Evolutionary conservation across 805 yeast species (phyloP), one percentile per base, ranked within the genome.

Genomic region (Ascoidea rubescens): DNA sequence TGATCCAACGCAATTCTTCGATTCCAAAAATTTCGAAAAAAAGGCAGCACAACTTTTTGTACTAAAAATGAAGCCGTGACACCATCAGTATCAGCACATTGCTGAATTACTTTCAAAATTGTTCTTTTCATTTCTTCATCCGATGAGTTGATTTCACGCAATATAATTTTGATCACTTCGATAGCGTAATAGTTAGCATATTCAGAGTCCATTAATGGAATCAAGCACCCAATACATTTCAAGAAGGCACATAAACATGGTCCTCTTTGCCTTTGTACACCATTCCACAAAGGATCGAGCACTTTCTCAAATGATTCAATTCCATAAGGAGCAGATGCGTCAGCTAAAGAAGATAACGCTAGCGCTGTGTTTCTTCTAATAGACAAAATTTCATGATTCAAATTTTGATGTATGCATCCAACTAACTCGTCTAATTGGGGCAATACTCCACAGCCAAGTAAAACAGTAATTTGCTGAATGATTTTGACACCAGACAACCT

Each of bases 161-260:
- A 60, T 5, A 89, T 68, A 31, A 88, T 74, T 17, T 68, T 68
- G 72, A 89, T 76, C 2, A 89, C 74, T 61, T 87, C 95, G 49
- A 74, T 74, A 0, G 96, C 79, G 58, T 87, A 89, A 62, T 80
- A 85, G 51, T 79, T 78, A 1, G 89, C 82, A 62, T 85, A 82
- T 55, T 88, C 96, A 16, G 80, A 80, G 53, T 80, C 84, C 96
- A 91, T 88, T 50, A 91, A 68, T 0, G 97, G 96, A 4, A 90
- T 80, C 5, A 90, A 71, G 31, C 79, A 77, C 0, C 95, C 96
- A 30, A 90, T 70, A 50, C 95, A 85, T 60, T 78, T 79, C 55
- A 91, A 62, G 60, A 84, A 87, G 1, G 87, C 79, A 0, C 96
- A 84, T 50, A 89, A 70, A 0, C 81, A 73, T 58, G 79, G 78